Evolutionary conservation across 352 stramenopile species (phyloP).

Genomic region (Phytophthora sp.): DNA sequence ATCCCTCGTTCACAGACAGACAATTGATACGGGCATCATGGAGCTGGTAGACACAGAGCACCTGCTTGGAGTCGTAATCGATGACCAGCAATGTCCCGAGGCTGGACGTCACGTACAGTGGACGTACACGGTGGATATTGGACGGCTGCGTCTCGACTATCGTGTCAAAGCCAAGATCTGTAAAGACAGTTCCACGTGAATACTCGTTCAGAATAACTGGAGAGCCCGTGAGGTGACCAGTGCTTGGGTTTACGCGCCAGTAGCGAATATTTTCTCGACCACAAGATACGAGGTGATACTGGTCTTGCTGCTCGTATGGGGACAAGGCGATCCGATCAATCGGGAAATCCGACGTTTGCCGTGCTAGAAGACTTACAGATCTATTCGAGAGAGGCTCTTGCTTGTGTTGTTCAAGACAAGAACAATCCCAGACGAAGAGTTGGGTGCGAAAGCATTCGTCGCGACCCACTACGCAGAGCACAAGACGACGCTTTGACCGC

Average conservation of each 20-base stretch:
- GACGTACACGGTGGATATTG: conserved; percentile 57
- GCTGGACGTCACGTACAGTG: conserved; percentile 82
- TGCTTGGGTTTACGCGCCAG: conserved; percentile 72
- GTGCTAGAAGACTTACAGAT: conserved; percentile 56
- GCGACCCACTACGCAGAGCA: conserved; percentile 64
- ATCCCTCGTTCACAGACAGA: conserved; percentile 88
- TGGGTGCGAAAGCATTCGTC: conserved; percentile 75
- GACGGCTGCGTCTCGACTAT: conserved; percentile 63
- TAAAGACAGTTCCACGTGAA: conserved; percentile 85
- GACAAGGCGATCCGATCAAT: conserved; percentile 81
- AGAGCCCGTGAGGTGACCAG: conserved; percentile 69
- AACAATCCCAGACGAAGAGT: conserved; percentile 80
- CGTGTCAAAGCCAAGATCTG: conserved; percentile 83
- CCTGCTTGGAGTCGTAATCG: conserved; percentile 80
- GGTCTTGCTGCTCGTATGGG: conserved; percentile 68
- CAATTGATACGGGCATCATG: conserved; percentile 87
- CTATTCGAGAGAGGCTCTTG: background rate
- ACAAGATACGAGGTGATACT: conserved; percentile 84
- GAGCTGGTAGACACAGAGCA: conserved; percentile 91
- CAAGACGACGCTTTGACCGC: conserved; percentile 22
- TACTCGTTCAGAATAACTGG: conserved; percentile 92
- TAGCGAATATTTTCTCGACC: conserved; percentile 93
- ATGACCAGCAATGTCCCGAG: conserved; percentile 80
- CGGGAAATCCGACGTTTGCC: conserved; percentile 89
- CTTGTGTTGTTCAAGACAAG: conserved; percentile 20